Conservation (phyloP, 2,329 filamentous ascomycete species). For the Exophiala dermatitidis region DNA sequence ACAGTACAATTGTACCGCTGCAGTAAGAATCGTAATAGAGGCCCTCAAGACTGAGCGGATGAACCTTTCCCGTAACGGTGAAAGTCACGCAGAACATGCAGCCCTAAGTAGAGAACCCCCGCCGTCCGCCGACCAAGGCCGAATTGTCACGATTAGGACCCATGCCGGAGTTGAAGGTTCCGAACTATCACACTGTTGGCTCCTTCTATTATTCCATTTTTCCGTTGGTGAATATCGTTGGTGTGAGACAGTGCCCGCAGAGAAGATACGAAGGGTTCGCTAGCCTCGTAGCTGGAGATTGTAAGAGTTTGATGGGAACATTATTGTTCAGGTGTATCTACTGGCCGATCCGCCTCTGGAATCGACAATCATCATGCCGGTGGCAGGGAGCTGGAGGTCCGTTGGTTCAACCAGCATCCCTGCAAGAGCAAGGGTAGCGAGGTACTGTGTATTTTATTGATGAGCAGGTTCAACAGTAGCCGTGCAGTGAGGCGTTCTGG, state of each 20-base stretch:
- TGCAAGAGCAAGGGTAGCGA: slow-evolving; percentile 5
- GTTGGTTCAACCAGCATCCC: not conserved
- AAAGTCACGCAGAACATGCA: not conserved
- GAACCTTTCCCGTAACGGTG: not conserved
- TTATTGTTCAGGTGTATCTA: not conserved
- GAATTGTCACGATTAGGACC: not conserved
- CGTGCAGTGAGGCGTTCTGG: slow-evolving; percentile 7
- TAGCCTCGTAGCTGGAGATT: too few relatives aligned
- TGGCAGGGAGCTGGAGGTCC: not conserved
- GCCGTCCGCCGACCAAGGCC: slow-evolving; percentile 3
- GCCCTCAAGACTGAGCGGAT: not conserved
- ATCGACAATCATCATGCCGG: not conserved
- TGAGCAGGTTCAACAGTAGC: slow-evolving; percentile 2
- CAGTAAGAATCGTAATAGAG: not conserved
- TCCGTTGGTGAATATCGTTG: not conserved
- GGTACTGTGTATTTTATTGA: not conserved
- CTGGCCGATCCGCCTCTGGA: not conserved
- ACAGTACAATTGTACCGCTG: too few relatives aligned
- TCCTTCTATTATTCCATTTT: not conserved
- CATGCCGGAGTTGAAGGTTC: not conserved
- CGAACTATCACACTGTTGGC: not conserved
- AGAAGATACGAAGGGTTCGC: not conserved
- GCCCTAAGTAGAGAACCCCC: slow-evolving; percentile 1
- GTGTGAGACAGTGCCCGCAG: not conserved
- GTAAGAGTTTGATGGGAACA: not conserved